Evolutionary conservation across 768 basidiomycete species (phyloP).

Genomic region (Rickenella mellea): DNA sequence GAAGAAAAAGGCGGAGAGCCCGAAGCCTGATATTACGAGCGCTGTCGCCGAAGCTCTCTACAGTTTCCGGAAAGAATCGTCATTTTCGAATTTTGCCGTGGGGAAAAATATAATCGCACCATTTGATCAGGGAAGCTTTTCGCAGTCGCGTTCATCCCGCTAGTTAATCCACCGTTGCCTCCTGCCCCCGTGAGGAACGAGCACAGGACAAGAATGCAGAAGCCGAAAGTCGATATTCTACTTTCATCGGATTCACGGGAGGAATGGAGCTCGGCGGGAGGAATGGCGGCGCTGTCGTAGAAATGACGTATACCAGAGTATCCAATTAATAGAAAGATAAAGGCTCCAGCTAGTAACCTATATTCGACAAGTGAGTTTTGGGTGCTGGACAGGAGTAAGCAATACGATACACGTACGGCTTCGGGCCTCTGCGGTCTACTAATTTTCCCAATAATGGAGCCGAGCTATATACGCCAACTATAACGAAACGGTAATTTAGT

Average conservation of each 20-base stretch:
- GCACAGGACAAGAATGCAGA: slow-evolving; percentile 47
- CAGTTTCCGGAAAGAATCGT: not conserved
- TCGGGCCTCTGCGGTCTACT: slow-evolving; percentile 66
- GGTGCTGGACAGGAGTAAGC: not conserved
- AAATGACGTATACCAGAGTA: slow-evolving; percentile 68
- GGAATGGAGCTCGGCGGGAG: slow-evolving; percentile 13
- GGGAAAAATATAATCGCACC: slow-evolving; percentile 34
- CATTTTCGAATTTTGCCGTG: not conserved
- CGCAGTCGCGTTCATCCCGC: slow-evolving; percentile 74
- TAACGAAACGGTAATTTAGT: not conserved
- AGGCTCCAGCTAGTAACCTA: slow-evolving; percentile 51
- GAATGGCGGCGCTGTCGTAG: slow-evolving; percentile 45
- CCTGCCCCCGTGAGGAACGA: slow-evolving; percentile 71
- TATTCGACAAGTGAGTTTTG: too few species aligned
- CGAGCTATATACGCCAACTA: slow-evolving; percentile 68
- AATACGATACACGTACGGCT: slow-evolving; percentile 19
- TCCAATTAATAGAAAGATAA: slow-evolving; percentile 52
- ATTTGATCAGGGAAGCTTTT: slow-evolving; percentile 69
- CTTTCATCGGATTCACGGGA: too few species aligned
- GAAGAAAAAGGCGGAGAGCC: slow-evolving; percentile 87
- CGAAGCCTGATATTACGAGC: slow-evolving; percentile 78
- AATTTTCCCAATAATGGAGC: slow-evolving; percentile 77
- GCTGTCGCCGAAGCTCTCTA: slow-evolving; percentile 72
- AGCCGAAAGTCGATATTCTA: slow-evolving; percentile 32
- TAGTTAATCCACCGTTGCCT: slow-evolving; percentile 58